These are phyloP conservation scores for Xylaria sp. DNA, from an alignment of 2,329 filamentous ascomycete species.

Conservation along the genomic window DNA sequence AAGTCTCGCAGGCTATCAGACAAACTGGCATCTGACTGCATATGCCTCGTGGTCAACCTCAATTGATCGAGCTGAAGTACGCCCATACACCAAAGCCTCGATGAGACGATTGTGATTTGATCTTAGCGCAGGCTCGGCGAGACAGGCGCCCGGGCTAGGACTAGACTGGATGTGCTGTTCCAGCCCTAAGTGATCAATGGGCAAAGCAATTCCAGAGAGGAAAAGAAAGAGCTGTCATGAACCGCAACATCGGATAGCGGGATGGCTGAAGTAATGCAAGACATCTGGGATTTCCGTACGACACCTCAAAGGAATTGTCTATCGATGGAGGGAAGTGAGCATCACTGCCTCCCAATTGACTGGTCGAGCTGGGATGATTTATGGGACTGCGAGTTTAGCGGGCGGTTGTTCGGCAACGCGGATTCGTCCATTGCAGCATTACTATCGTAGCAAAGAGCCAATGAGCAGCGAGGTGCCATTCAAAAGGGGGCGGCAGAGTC, in stretches of 20 bases:
- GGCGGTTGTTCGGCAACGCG: slow-evolving; percentile 29
- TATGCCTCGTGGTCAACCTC: slow-evolving; percentile 21
- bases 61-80: slow-evolving; percentile 27
- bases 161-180: slow-evolving; percentile 3
- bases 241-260: slow-evolving; percentile 11
- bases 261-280: slow-evolving; percentile 7
- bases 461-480: slow-evolving; percentile 24
- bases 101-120: slow-evolving; percentile 43
- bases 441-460: slow-evolving; percentile 23
- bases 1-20: slow-evolving; percentile 39
- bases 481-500: slow-evolving; percentile 2
- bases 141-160: slow-evolving; percentile 15
- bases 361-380: slow-evolving; percentile 23
- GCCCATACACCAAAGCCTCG: slow-evolving; percentile 20
- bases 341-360: slow-evolving; percentile 19
- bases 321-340: slow-evolving; percentile 5
- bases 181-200: neutral
- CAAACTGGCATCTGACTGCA: slow-evolving; percentile 35
- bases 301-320: neutral
- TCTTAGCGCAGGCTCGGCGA: slow-evolving; percentile 35
- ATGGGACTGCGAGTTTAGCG: slow-evolving; percentile 21
- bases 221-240: slow-evolving; percentile 16
- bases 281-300: slow-evolving; percentile 1
- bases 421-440: slow-evolving; percentile 27
- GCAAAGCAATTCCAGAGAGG: slow-evolving; percentile 10